Evolutionary conservation across 352 stramenopile species (phyloP).

Genomic region (Pythium brachiatum): DNA sequence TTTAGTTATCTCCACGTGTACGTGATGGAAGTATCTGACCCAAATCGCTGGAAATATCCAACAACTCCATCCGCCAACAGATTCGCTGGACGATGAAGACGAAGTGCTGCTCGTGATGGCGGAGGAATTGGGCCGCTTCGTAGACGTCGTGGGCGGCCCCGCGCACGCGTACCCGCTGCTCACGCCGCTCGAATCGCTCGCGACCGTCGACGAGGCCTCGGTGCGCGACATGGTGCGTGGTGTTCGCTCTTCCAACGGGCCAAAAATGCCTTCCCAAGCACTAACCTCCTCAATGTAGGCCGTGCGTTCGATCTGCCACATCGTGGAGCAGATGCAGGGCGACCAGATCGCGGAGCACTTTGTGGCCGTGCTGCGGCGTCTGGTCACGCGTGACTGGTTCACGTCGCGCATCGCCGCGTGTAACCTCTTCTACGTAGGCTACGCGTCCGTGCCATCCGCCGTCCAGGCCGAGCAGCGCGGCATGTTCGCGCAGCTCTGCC

Average conservation of each 20-base stretch:
- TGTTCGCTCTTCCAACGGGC: too few species aligned
- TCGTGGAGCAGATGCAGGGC: slow-evolving; percentile 85
- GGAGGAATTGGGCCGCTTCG: slow-evolving; percentile 90
- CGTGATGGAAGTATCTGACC: neutral
- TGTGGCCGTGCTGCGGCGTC: slow-evolving; percentile 89
- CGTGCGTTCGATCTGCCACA: slow-evolving; percentile 84
- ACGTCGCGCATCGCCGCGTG: slow-evolving; percentile 86
- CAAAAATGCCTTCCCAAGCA: too few species aligned
- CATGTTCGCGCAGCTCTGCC: slow-evolving; percentile 93
- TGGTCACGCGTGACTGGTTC: slow-evolving; percentile 96
- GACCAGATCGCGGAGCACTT: slow-evolving; percentile 90
- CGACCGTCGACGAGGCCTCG: slow-evolving; percentile 93
- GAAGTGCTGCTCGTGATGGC: slow-evolving; percentile 95
- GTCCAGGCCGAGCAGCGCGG: slow-evolving; percentile 80
- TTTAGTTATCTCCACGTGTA: neutral
- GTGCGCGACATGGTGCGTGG: slow-evolving; percentile 87
- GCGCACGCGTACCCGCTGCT: slow-evolving; percentile 89
- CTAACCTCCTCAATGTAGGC: too few species aligned
- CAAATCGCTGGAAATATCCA: neutral
- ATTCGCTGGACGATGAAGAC: slow-evolving; percentile 97
- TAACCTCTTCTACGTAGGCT: slow-evolving; percentile 78
- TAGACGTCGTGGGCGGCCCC: slow-evolving; percentile 89
- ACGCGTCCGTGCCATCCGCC: slow-evolving; percentile 47
- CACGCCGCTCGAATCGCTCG: slow-evolving; percentile 92
- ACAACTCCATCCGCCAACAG: slow-evolving; percentile 36